Conservation (phyloP, 169 alveolate genomes). For the Eimeria brunetti region DNA sequence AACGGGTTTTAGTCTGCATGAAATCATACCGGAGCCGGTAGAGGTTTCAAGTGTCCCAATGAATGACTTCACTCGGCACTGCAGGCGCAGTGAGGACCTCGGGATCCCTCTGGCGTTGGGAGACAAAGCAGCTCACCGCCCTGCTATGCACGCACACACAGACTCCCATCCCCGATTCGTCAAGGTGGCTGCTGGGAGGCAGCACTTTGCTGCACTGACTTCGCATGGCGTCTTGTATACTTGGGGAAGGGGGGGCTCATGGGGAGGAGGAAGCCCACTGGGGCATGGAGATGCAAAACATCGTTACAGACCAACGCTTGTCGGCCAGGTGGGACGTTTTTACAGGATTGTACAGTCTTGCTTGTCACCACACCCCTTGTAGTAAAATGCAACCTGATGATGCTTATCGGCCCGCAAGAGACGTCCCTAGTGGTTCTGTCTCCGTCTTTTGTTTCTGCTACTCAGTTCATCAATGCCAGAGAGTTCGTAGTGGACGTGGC, state of each 20-base stretch:
- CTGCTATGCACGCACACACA: neutral
- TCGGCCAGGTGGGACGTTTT: constrained; percentile 23
- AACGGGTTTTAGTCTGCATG: neutral
- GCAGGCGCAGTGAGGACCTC: constrained; percentile 27
- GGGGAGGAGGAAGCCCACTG: constrained; percentile 69
- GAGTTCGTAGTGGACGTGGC: constrained; percentile 76
- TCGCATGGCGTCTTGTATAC: constrained; percentile 58
- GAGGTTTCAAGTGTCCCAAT: neutral
- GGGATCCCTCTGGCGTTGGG: constrained; percentile 17
- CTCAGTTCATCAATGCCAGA: constrained; percentile 32
- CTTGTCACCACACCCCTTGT: neutral
- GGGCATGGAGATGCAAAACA: constrained; percentile 56
- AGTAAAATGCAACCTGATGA: neutral
- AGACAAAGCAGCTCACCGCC: neutral
- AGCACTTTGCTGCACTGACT: constrained; percentile 58
- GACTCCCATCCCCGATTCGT: constrained; percentile 12
- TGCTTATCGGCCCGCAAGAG: neutral
- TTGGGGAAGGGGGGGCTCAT: constrained; percentile 56
- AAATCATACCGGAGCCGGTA: constrained; percentile 12
- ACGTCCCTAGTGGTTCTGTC: neutral
- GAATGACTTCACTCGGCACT: constrained; percentile 14
- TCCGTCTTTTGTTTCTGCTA: neutral
- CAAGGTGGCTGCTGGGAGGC: constrained; percentile 70
- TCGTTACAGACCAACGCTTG: constrained; percentile 42
- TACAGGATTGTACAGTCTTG: neutral